Base-by-base conservation (phyloP, 164 flowering plant species). In the Aristolochia contorta region DNA sequence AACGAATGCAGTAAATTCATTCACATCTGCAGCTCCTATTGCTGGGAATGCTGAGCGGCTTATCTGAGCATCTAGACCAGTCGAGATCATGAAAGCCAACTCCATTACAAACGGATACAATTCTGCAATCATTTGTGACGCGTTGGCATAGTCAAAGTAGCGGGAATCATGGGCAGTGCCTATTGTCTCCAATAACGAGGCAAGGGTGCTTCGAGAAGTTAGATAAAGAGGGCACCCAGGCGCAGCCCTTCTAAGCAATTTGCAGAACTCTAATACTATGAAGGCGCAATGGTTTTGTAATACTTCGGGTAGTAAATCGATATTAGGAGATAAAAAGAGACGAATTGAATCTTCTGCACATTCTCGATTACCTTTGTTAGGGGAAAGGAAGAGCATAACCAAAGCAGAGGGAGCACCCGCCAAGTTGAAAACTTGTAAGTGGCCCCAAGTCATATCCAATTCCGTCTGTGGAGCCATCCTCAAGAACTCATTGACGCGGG, bases 201-300 rank as follows among this genome's bases (percentile, higher is more conserved):
- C 92, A 27, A 93, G 82, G 14, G 80, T 68, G 66, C 71, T 79
- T 20, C 98, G 79, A 45, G 94, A 87, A 9, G 65, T 32, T 0
- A 23, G 12, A 60, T 93, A 87, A 51, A 89, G 57, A 0, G 68
- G 59, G 49, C 80, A 82, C 16, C 77, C 80, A 20, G 49, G 59
- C 8, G 64, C 70, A 20, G 52, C 68, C 51, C 65, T 69, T 59
- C 67, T 73, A 33, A 93, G 79, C 78, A 83, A 67, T 63, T 79
- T 82, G 75, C 98, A 93, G 64, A 93, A 84, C 64, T 86, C 90
- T 58, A 89, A 69, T 21, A 87, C 77, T 43, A 87, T 72, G 0
- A 80, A 72, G 7, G 81, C 83, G 58, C 77, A 80, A 1, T 63
- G 76, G 3, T 30, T 18, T 46, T 77, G 74, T 1, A 70, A 48